Conservation (phyloP, 2,329 filamentous ascomycete genomes). For the Aureobasidium sp. region DNA sequence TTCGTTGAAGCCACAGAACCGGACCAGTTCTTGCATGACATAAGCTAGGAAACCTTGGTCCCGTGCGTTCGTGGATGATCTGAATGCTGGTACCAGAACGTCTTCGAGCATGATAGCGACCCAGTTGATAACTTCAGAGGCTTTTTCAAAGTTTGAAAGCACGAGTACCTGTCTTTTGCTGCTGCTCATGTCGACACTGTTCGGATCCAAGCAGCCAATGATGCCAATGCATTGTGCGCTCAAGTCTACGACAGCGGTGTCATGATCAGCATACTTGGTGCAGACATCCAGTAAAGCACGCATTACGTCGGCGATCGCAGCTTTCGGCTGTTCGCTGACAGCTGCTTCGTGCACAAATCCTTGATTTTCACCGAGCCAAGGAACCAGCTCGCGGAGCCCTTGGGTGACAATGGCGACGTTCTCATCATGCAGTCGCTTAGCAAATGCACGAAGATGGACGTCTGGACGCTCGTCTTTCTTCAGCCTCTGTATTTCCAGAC, state of each 20-base stretch:
- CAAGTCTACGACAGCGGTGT: conserved; percentile 61
- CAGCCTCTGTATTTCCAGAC: conserved; percentile 57
- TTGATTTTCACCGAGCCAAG: conserved; percentile 67
- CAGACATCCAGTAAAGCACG: conserved; percentile 79
- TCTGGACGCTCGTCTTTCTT: conserved; percentile 60
- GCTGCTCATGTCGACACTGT: conserved; percentile 72
- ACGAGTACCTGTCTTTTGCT: conserved; percentile 80
- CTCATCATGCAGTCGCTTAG: conserved; percentile 69
- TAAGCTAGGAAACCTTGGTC: conserved; percentile 89
- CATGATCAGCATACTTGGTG: conserved; percentile 66
- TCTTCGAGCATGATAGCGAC: conserved; percentile 77
- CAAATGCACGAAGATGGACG: conserved; percentile 63
- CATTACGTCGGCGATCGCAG: conserved; percentile 62
- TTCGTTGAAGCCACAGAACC: conserved; percentile 64
- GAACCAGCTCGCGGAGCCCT: conserved; percentile 68
- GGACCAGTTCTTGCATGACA: conserved; percentile 86
- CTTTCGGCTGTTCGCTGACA: conserved; percentile 75
- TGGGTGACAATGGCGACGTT: conserved; percentile 79
- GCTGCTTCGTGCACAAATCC: conserved; percentile 71
- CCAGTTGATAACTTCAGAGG: conserved; percentile 77
- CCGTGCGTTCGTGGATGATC: conserved; percentile 80
- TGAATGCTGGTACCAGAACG: conserved; percentile 82
- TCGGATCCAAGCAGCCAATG: conserved; percentile 86
- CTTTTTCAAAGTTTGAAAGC: conserved; percentile 73
- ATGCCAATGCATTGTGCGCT: conserved; percentile 79